phyloP scores from a whole-genome alignment of 495 filamentous ascomycete genomes.

The Penicillium flavigenum region DNA sequence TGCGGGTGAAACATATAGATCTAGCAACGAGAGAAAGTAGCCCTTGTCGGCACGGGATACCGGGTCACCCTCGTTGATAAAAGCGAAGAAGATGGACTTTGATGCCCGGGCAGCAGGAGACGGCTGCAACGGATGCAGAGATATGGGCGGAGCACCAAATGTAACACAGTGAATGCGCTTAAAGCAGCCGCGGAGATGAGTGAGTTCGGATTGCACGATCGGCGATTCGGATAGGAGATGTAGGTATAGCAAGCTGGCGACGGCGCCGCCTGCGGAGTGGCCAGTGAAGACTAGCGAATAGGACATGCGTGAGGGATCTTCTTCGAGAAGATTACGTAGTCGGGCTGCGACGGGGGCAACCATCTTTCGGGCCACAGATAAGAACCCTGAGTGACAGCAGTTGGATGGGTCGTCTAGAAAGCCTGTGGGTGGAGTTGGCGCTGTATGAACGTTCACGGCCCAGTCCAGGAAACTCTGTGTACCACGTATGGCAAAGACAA shows the following conservation, averaged over 20 bases:
- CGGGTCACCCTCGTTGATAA: constrained; percentile 84
- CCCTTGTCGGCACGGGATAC: constrained; percentile 72
- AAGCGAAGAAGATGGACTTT: constrained; percentile 70
- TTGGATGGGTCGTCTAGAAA: constrained; percentile 78
- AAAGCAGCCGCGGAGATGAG: constrained; percentile 62
- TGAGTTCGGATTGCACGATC: constrained; percentile 61
- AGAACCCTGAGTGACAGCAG: constrained; percentile 74
- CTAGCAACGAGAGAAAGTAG: constrained; percentile 67
- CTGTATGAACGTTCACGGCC: constrained; percentile 72
- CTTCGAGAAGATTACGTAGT: constrained; percentile 63
- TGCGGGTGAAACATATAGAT: constrained; percentile 63
- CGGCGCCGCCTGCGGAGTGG: constrained; percentile 79
- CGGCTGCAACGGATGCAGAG: constrained; percentile 62
- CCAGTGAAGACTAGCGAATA: constrained; percentile 79
- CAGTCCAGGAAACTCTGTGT: constrained; percentile 79
- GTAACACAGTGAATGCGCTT: constrained; percentile 77
- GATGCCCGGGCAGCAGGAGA: constrained; percentile 43
- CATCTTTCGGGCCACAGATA: constrained; percentile 74
- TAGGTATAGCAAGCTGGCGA: constrained; percentile 72
- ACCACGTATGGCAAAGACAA: constrained; percentile 79
- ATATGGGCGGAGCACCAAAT: constrained; percentile 77
- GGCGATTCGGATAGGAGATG: constrained; percentile 64
- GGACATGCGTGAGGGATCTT: constrained; percentile 62
- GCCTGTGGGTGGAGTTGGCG: constrained; percentile 58
- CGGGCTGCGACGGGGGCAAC: constrained; percentile 66